Conservation (phyloP, 306 rosid genomes). For the Lathyrus aphaca region DNA sequence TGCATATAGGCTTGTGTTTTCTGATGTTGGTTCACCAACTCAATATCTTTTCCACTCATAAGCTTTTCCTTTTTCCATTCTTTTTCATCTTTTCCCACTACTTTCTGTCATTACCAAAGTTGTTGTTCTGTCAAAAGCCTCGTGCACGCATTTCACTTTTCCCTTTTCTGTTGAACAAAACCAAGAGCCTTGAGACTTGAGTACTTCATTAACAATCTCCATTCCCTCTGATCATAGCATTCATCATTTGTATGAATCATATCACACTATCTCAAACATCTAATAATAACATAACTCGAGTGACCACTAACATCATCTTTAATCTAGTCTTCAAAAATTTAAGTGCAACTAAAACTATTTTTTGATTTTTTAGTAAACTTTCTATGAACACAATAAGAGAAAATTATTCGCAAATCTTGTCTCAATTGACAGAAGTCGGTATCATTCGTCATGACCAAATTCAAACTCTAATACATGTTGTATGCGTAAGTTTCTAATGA, state of each 20-base stretch:
- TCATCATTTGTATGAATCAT: conserved; percentile 8
- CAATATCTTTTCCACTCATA: conserved; percentile 12
- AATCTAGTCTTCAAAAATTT: neutral
- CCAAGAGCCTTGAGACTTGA: conserved; percentile 35
- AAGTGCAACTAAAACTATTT: neutral
- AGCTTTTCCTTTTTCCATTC: conserved; percentile 26
- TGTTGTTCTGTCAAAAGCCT: conserved; percentile 40
- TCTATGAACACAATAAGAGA: too few species aligned
- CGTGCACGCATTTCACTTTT: conserved; percentile 39
- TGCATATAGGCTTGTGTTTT: neutral
- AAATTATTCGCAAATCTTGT: too few species aligned
- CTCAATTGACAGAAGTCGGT: too few species aligned
- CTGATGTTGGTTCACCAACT: neutral
- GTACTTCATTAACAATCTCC: conserved; percentile 21
- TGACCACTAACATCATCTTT: neutral
- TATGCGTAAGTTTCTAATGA: too few species aligned
- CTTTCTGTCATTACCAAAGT: conserved; percentile 49
- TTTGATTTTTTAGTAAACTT: too few species aligned
- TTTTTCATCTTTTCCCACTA: conserved; percentile 9
- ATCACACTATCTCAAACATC: conserved; percentile 18
- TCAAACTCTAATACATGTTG: too few species aligned
- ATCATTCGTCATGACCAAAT: too few species aligned
- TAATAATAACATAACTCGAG: neutral
- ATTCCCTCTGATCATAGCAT: neutral
- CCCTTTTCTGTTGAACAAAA: conserved; percentile 32